phyloP scores from a whole-genome alignment of 2,329 filamentous ascomycete genomes.

The Fusarium odoratissimum region DNA sequence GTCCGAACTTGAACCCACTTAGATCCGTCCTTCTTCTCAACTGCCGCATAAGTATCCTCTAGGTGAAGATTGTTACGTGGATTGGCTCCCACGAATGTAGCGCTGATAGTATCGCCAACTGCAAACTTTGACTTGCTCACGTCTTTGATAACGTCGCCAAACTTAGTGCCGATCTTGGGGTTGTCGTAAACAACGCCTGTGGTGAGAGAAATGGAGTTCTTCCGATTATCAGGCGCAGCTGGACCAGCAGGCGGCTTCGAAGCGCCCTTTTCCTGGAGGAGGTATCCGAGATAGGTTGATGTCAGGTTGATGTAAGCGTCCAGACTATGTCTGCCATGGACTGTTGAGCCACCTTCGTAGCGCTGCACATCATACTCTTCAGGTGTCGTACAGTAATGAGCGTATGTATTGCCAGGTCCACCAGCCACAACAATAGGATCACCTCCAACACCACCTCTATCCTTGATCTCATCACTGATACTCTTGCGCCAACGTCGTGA shows the following conservation, averaged over 20 bases:
- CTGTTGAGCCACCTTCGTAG: slow-evolving; percentile 2
- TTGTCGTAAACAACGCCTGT: slow-evolving; percentile 15
- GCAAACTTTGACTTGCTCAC: background rate
- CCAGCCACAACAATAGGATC: slow-evolving; percentile 11
- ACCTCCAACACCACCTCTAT: background rate
- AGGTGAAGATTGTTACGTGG: slow-evolving; percentile 1
- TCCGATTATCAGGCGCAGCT: background rate
- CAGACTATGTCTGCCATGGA: slow-evolving; percentile 2
- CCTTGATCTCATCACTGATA: background rate
- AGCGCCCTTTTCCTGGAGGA: background rate
- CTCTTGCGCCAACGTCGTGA: slow-evolving; percentile 6
- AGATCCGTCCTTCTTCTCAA: background rate
- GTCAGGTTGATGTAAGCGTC: slow-evolving; percentile 13
- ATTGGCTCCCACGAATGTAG: background rate
- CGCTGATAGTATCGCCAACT: background rate
- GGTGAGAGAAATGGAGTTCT: background rate
- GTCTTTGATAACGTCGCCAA: background rate
- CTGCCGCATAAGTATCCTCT: background rate
- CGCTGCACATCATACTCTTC: slow-evolving; percentile 16
- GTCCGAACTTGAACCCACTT: background rate
- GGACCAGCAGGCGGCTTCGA: background rate
- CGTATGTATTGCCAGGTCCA: slow-evolving; percentile 4
- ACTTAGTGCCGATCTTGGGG: background rate
- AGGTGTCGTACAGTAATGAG: slow-evolving; percentile 5
- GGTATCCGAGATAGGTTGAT: background rate